Base-by-base conservation (phyloP, 768 basidiomycete genomes). In the Porpolomopsis calyptriformis region DNA sequence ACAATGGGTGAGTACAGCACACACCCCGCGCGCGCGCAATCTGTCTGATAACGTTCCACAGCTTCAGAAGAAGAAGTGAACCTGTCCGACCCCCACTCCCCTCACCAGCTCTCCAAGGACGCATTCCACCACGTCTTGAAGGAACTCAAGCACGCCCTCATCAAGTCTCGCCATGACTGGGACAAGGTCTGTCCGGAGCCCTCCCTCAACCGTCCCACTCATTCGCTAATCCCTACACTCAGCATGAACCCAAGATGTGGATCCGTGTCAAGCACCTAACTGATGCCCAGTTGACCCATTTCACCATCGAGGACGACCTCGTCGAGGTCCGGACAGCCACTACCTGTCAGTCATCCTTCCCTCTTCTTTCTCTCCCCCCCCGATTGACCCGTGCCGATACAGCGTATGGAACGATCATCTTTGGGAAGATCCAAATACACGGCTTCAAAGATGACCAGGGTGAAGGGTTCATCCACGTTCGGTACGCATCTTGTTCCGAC, bases 401-500 rank as follows among this genome's bases (percentile, higher is more conserved):
- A 43, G 42, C 40, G 48, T 78, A 87, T 58, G 85, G 85, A 12
- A 76, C 71, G 8, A 75, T 87, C 47, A 74, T 89, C 49, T 59
- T 89, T 9, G 85, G 86, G 22, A 86, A 88, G 70, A 74, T 87
- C 59, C 74, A 73, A 53, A 69, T 87, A 37, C 81, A 82, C 6
- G 80, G 74, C 18, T 64, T 85, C 44, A 66, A 74, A 5, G 83
- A 85, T 55, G 66, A 59, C 24, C 64, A 75, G 54, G 82, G 84
- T 23, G 68, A 69, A 53, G 84, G 84, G 9, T 85, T 72, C 55
- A 54, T 86, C 44, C 83, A 87, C 52, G 74, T 86, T 57, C 74
- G 82, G 83, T 84, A 53, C 53, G 70, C 19, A 39, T 27, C 9
- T 34, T 12, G 6, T 42, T 23, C 14, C 34, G 3, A 3, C 20